phyloP scores from a whole-genome alignment of 2,329 filamentous ascomycete species.

The Truncatella angustata region DNA sequence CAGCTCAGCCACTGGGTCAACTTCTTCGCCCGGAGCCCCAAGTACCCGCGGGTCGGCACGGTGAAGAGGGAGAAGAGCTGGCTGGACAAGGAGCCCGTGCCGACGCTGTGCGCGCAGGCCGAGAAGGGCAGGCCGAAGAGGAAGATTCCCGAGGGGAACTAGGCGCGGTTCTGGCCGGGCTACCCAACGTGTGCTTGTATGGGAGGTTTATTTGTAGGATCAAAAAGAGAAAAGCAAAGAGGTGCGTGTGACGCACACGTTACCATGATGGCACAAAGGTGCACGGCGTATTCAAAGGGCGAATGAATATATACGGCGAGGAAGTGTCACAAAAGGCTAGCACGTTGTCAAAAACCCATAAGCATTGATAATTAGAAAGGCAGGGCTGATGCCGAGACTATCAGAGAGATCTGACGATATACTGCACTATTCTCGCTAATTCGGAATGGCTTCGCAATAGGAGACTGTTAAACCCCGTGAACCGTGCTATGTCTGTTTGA shows the following conservation, averaged over 20 bases:
- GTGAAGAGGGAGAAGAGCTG: conserved; percentile 62
- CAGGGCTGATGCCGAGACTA: no score
- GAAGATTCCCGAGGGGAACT: conserved; percentile 53
- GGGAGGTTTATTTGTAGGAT: background rate
- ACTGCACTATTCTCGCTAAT: no score
- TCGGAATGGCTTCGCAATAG: no score
- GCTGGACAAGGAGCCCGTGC: conserved; percentile 59
- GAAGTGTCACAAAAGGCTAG: no score
- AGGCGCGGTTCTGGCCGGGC: no score
- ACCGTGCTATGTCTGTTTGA: no score
- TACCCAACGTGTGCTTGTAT: background rate
- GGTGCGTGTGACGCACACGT: background rate
- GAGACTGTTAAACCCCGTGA: no score
- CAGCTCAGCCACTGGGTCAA: conserved; percentile 77
- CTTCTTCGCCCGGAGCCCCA: conserved; percentile 77
- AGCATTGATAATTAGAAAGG: no score
- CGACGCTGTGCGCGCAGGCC: conserved; percentile 69
- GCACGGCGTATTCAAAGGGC: no score
- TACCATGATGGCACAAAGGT: background rate
- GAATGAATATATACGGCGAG: no score
- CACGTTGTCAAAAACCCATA: no score
- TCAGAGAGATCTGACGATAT: no score
- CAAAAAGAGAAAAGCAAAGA: background rate
- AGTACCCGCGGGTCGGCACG: conserved; percentile 78
- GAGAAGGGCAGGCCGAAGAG: conserved; percentile 54